phyloP scores from a whole-genome alignment of 306 rosid species.

The Vachellia collinsii region DNA sequence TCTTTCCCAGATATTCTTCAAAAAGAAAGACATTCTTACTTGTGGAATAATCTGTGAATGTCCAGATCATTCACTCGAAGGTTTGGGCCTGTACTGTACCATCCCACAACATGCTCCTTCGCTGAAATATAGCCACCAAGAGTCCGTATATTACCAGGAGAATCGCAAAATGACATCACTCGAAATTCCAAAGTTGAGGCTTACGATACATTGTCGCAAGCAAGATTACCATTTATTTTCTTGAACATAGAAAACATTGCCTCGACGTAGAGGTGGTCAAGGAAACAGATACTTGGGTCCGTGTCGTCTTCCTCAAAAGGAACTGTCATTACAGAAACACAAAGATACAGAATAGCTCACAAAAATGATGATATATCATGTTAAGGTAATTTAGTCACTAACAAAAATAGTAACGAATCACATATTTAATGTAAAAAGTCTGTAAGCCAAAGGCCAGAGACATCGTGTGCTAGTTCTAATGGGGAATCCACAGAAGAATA shows the following conservation, averaged over 20 bases:
- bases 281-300: conserved; percentile 70
- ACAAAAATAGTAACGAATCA: background rate
- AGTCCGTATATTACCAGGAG: background rate
- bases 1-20: background rate
- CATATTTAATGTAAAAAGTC: background rate
- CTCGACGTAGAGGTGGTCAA: conserved; percentile 66
- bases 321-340: conserved; percentile 43
- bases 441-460: background rate
- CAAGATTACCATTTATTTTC: conserved; percentile 60
- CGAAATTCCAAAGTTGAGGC: background rate
- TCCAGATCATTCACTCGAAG: conserved; percentile 66
- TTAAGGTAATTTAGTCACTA: background rate
- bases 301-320: conserved; percentile 69
- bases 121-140: conserved; percentile 44
- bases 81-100: conserved; percentile 76
- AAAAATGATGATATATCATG: background rate
- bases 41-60: conserved; percentile 61
- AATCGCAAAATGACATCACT: conserved; percentile 2
- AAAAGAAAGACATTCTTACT: conserved; percentile 36
- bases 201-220: background rate
- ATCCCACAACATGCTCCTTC: conserved; percentile 73
- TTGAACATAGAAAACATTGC: conserved; percentile 69
- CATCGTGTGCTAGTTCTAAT: background rate
- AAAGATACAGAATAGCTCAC: background rate
- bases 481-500: background rate